A percentile compares a stretch with the other conserved stretches of the same genome.
phyloP scores from a whole-genome alignment of 495 filamentous ascomycete genomes.

The Penicillium cinerascens region DNA sequence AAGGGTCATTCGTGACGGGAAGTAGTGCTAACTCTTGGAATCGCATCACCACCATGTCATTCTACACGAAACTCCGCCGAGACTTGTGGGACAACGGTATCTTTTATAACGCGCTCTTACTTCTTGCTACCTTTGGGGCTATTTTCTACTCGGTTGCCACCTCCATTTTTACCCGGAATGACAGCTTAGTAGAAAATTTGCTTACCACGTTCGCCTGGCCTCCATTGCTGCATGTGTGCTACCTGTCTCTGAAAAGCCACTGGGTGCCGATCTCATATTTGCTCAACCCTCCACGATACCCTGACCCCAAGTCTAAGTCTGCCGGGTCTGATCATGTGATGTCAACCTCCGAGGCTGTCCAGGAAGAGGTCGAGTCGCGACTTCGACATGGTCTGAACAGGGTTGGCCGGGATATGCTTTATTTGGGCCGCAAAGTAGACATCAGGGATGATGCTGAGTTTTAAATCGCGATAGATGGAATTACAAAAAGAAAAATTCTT shows the following conservation, averaged over 20 bases:
- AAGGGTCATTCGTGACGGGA: conserved; percentile 38
- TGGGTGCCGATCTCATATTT: conserved; percentile 31
- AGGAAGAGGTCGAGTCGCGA: background rate
- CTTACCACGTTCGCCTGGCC: conserved; percentile 28
- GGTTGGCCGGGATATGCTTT: background rate
- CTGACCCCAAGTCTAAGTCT: background rate
- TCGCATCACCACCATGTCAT: conserved; percentile 3
- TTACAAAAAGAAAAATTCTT: background rate
- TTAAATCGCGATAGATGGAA: background rate
- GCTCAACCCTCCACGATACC: conserved; percentile 19
- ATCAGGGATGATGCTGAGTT: background rate
- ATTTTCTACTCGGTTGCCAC: conserved; percentile 3
- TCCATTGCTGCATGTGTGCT: conserved; percentile 26
- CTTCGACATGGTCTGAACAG: background rate
- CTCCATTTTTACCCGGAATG: background rate
- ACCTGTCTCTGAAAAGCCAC: conserved; percentile 19
- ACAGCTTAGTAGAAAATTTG: background rate
- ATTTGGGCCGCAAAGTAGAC: background rate
- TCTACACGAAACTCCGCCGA: conserved; percentile 10
- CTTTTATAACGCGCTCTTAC: conserved; percentile 15
- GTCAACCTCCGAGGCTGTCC: background rate
- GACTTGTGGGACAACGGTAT: conserved; percentile 26
- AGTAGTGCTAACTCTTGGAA: conserved; percentile 33
- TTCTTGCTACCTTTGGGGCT: conserved; percentile 15
- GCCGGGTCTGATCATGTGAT: background rate